Percentiles rank a stretch among this genome's conserved stretches.
These are phyloP conservation scores for Botrytis deweyae DNA, from an alignment of 2,329 filamentous ascomycete species.

Conservation along the genomic window DNA sequence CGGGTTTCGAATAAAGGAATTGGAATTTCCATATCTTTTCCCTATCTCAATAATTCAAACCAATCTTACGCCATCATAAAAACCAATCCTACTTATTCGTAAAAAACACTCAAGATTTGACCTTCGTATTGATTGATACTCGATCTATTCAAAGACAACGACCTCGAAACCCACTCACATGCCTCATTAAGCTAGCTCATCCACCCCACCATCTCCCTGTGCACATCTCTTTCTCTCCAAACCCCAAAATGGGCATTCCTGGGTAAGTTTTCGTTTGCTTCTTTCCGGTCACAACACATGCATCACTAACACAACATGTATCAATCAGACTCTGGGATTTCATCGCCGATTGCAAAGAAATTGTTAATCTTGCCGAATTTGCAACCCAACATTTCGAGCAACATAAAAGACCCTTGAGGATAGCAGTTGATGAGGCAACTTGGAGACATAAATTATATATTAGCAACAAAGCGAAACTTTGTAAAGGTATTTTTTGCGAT, in stretches of 20 bases:
- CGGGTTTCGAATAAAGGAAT: not conserved
- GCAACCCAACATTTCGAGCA: slow-evolving; percentile 71
- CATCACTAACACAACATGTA: not conserved
- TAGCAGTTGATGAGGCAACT: slow-evolving; percentile 94
- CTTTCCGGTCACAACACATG: not conserved
- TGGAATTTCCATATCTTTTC: not conserved
- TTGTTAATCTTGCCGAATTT: slow-evolving; percentile 42
- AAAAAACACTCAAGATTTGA: not conserved
- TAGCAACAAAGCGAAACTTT: not conserved
- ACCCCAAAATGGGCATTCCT: slow-evolving; percentile 2
- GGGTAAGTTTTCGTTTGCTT: not conserved
- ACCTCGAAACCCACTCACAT: not conserved
- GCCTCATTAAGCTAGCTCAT: not conserved
- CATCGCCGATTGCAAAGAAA: slow-evolving; percentile 18
- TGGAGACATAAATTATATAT: slow-evolving; percentile 62
- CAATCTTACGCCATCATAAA: not conserved
- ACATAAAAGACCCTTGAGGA: slow-evolving; percentile 67
- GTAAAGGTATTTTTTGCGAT: not conserved
- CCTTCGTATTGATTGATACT: not conserved
- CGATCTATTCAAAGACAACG: not conserved
- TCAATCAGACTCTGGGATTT: slow-evolving; percentile 21
- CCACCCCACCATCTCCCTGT: slow-evolving; percentile 1
- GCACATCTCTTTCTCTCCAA: not conserved
- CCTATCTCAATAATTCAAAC: not conserved
- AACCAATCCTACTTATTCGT: too few relatives aligned